These are phyloP conservation scores for Stenogyne calaminthoides DNA, from an alignment of 305 asterid genomes.

Conservation along the genomic window DNA sequence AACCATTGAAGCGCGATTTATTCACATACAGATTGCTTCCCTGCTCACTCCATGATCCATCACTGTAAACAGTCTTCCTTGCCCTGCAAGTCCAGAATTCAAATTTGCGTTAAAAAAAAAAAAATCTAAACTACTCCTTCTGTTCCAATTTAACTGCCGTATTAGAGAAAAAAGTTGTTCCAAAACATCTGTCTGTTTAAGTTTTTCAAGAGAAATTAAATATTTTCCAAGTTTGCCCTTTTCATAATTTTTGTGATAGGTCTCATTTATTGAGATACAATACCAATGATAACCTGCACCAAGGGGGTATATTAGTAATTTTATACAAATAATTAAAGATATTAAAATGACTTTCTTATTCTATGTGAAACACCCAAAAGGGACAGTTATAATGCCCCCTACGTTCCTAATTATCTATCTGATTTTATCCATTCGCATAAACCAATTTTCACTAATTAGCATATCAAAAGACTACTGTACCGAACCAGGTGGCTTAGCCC, in stretches of 20 bases:
- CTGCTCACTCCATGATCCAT: slow-evolving; percentile 49
- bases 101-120: neutral
- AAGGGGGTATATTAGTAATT: neutral
- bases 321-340: neutral
- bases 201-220: neutral
- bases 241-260: neutral
- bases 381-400: neutral
- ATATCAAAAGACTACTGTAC: neutral
- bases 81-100: slow-evolving; percentile 47
- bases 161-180: neutral
- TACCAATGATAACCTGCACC: neutral
- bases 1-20: slow-evolving; percentile 30
- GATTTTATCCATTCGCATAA: neutral
- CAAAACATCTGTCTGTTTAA: neutral
- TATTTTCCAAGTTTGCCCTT: neutral
- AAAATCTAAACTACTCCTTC: neutral
- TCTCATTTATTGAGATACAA: neutral
- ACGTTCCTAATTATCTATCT: neutral
- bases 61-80: slow-evolving; percentile 40
- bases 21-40: slow-evolving; percentile 40
- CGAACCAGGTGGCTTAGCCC: no score
- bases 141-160: neutral
- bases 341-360: neutral
- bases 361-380: neutral
- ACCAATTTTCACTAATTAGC: neutral